Conservation (phyloP, 257 asterid genomes). For the Parsonsia alboflavescens region DNA sequence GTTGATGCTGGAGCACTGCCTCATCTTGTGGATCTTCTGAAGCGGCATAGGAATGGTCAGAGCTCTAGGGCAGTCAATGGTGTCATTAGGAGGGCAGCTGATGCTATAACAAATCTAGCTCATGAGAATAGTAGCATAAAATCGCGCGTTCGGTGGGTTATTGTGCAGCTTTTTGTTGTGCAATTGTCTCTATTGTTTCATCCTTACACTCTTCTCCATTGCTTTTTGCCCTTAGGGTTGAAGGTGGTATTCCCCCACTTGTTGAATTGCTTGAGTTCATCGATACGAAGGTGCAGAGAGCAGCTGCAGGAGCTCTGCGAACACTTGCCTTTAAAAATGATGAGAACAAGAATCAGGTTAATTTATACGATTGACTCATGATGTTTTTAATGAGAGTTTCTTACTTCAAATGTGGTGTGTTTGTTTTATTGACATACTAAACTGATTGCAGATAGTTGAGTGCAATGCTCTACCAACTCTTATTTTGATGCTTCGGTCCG, state of each 20-base stretch:
- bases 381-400: neutral
- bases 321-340: constrained; percentile 98
- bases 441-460: constrained; percentile 76
- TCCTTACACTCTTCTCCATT: neutral
- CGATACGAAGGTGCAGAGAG: constrained; percentile 97
- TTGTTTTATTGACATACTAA: constrained; percentile 12
- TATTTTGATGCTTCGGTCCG: constrained; percentile 90
- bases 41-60: constrained; percentile 54
- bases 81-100: constrained; percentile 89
- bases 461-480: constrained; percentile 96
- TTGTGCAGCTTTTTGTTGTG: neutral
- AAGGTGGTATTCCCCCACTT: constrained; percentile 97
- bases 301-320: constrained; percentile 97
- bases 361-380: constrained; percentile 10
- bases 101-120: constrained; percentile 96
- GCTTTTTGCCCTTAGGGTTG: constrained; percentile 45
- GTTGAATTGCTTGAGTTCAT: constrained; percentile 88
- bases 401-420: neutral
- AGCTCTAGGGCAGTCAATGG: constrained; percentile 81
- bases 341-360: constrained; percentile 92
- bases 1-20: constrained; percentile 97
- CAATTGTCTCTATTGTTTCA: neutral
- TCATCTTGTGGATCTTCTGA: constrained; percentile 80
- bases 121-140: constrained; percentile 95
- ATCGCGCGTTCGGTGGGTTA: constrained; percentile 76